Evolutionary conservation across 257 asterid species (phyloP).

Genomic region (Nicotiana undulata): DNA sequence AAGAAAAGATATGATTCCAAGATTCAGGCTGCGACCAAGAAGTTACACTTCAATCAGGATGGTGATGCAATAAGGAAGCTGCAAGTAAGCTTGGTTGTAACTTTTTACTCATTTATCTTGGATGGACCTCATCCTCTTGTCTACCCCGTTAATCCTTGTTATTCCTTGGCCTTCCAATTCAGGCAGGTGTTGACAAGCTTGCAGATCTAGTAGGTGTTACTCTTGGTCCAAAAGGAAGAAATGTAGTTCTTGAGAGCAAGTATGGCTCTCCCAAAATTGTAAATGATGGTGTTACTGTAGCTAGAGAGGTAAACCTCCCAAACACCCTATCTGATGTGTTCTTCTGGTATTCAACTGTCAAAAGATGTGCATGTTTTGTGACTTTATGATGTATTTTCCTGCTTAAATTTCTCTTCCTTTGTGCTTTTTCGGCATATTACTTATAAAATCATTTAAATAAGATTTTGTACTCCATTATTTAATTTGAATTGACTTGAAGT

Average conservation of each 20-base stretch:
- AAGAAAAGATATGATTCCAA: slow-evolving; percentile 40
- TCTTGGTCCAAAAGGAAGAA: slow-evolving; percentile 96
- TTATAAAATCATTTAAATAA: background rate
- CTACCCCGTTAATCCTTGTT: background rate
- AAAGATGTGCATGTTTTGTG: background rate
- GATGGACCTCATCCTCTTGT: background rate
- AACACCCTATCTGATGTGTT: background rate
- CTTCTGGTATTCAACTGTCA: background rate
- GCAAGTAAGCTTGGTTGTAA: slow-evolving; percentile 35
- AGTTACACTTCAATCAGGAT: slow-evolving; percentile 86
- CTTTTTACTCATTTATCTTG: background rate
- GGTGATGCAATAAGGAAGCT: slow-evolving; percentile 86
- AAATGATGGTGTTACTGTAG: slow-evolving; percentile 97
- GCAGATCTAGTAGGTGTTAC: slow-evolving; percentile 97
- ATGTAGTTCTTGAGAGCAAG: slow-evolving; percentile 95
- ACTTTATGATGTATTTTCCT: background rate
- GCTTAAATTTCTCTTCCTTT: background rate
- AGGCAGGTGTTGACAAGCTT: slow-evolving; percentile 77
- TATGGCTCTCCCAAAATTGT: slow-evolving; percentile 96
- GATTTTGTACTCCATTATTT: background rate
- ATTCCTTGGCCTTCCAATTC: slow-evolving; percentile 21
- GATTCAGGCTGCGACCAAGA: slow-evolving; percentile 76
- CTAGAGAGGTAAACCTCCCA: slow-evolving; percentile 55
- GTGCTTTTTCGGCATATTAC: background rate
- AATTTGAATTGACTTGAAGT: background rate